Conservation (phyloP, 2,329 filamentous ascomycete species). For the Orbilia blumenaviensis region DNA sequence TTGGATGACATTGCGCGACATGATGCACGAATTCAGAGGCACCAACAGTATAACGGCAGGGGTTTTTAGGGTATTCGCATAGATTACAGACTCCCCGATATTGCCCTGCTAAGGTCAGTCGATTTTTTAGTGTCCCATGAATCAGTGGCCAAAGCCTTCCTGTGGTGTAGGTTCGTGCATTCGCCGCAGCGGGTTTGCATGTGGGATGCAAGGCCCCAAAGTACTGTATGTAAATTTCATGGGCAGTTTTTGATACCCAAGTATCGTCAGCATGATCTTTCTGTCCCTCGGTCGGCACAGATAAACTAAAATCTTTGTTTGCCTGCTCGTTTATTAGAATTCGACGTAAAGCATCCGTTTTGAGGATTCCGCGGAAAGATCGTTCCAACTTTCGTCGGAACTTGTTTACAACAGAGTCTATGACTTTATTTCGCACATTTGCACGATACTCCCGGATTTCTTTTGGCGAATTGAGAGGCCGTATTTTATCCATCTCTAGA, state of each 20-base stretch:
- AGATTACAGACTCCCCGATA: neutral
- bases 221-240: neutral
- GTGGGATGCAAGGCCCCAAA: neutral
- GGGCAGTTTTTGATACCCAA: neutral
- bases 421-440: neutral
- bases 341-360: neutral
- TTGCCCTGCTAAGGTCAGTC: neutral
- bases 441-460: neutral
- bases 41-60: neutral
- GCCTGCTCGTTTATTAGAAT: neutral
- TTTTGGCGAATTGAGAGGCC: conserved; percentile 3
- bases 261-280: neutral
- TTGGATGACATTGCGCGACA: neutral
- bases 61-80: neutral
- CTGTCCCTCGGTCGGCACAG: conserved; percentile 4
- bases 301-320: too few relatives aligned
- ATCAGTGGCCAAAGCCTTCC: neutral
- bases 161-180: neutral
- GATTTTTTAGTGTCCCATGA: neutral
- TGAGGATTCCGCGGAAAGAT: neutral
- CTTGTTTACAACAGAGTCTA: neutral
- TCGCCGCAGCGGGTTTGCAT: neutral
- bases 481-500: neutral
- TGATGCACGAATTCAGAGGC: neutral
- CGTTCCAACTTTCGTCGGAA: neutral